phyloP scores from a whole-genome alignment of 2,329 filamentous ascomycete genomes.

The Corynespora cassiicola region DNA sequence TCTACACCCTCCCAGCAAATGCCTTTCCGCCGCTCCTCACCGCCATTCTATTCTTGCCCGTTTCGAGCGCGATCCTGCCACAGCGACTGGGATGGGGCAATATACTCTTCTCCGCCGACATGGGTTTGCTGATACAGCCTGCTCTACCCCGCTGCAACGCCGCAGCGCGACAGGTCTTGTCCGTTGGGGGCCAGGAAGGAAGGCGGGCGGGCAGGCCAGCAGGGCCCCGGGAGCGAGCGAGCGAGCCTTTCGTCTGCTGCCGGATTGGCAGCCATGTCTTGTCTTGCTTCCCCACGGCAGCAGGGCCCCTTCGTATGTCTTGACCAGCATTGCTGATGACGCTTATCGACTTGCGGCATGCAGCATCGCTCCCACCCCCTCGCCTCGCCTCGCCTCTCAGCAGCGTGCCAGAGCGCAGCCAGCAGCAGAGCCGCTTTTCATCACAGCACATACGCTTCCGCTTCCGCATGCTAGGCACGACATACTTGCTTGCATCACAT shows the following conservation, averaged over 20 bases:
- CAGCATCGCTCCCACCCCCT: slow-evolving; percentile 26
- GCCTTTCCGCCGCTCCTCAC: slow-evolving; percentile 25
- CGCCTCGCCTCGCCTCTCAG: slow-evolving; percentile 23
- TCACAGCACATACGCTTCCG: slow-evolving; percentile 33
- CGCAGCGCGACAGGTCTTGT: slow-evolving; percentile 15
- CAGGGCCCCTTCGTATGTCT: too few relatives aligned
- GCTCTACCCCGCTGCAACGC: slow-evolving; percentile 27
- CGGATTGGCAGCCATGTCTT: slow-evolving; percentile 1
- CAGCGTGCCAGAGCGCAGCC: slow-evolving; percentile 30
- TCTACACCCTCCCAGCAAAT: slow-evolving; percentile 16
- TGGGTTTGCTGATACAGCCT: slow-evolving; percentile 26
- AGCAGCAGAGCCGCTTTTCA: slow-evolving; percentile 35
- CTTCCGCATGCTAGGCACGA: slow-evolving; percentile 41
- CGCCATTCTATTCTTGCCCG: slow-evolving; percentile 41
- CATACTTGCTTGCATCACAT: slow-evolving; percentile 41
- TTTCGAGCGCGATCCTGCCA: slow-evolving; percentile 9
- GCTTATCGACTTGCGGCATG: slow-evolving; percentile 28
- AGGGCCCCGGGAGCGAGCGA: slow-evolving; percentile 4
- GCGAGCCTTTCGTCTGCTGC: slow-evolving; percentile 2
- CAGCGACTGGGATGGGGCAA: slow-evolving; percentile 27
- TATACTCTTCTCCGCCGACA: slow-evolving; percentile 28
- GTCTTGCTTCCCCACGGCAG: background rate
- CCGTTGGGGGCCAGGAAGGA: slow-evolving; percentile 17
- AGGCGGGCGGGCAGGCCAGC: slow-evolving; percentile 16
- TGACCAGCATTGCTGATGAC: too few relatives aligned